Conservation (phyloP, 1,284 basidiomycete species). For the Austroboletus novae-zelandiae region DNA sequence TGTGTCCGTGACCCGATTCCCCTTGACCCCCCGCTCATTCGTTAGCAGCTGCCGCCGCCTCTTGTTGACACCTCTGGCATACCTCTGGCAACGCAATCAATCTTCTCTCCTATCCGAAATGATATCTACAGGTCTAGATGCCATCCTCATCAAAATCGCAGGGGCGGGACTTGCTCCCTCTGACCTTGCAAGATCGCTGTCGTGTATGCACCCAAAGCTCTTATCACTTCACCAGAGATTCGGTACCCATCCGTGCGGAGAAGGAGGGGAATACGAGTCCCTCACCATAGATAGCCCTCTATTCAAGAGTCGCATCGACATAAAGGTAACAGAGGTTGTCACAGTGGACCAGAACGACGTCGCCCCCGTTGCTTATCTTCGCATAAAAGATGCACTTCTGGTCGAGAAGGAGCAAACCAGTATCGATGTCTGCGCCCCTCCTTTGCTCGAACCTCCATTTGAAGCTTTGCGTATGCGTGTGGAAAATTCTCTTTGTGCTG, state of each 20-base stretch:
- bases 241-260: constrained; percentile 93
- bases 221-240: constrained; percentile 78
- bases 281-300: constrained; percentile 89
- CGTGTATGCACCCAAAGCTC: constrained; percentile 74
- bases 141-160: constrained; percentile 94
- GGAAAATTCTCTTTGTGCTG: constrained; percentile 7
- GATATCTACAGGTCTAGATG: constrained; percentile 77
- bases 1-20: constrained; percentile 57
- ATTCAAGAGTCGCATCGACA: constrained; percentile 74
- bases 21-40: constrained; percentile 9
- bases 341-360: constrained; percentile 74
- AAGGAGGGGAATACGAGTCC: constrained; percentile 98
- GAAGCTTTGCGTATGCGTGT: constrained; percentile 12
- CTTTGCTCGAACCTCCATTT: constrained; percentile 49
- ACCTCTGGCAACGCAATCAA: constrained; percentile 95
- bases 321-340: constrained; percentile 72
- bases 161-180: constrained; percentile 83
- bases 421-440: constrained; percentile 40
- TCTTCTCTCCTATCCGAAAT: constrained; percentile 83
- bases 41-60: constrained; percentile 74
- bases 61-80: constrained; percentile 78
- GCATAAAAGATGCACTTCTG: constrained; percentile 61
- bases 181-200: constrained; percentile 80
- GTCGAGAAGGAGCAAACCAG: constrained; percentile 16
- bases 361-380: constrained; percentile 86